Evolutionary conservation across 345 rosid species (phyloP).

Genomic region (Litchi chinensis): DNA sequence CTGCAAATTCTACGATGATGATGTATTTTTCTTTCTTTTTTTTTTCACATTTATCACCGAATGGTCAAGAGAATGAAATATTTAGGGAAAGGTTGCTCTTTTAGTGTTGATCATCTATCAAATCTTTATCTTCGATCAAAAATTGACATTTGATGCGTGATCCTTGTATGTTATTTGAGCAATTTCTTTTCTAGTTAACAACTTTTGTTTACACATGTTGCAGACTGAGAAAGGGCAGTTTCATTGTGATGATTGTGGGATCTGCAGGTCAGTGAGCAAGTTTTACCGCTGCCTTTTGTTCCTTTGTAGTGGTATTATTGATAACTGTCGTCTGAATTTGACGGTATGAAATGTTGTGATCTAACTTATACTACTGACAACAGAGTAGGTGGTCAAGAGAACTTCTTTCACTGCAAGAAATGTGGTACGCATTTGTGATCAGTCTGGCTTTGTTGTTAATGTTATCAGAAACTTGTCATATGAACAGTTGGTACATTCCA

Average conservation of each 20-base stretch:
- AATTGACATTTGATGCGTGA: slow-evolving; percentile 3
- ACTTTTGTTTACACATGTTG: slow-evolving; percentile 15
- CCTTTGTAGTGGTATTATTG: background rate
- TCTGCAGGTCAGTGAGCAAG: slow-evolving; percentile 70
- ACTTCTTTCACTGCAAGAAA: slow-evolving; percentile 86
- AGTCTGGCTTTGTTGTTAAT: background rate
- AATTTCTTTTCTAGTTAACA: slow-evolving; percentile 3
- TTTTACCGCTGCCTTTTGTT: background rate
- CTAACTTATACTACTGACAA: slow-evolving; percentile 18
- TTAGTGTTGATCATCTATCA: slow-evolving; percentile 11
- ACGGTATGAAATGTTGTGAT: slow-evolving; percentile 2
- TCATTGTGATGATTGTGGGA: slow-evolving; percentile 96
- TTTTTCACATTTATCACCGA: background rate
- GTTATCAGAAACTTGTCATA: background rate
- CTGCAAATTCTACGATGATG: slow-evolving; percentile 93
- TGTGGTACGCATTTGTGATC: slow-evolving; percentile 63
- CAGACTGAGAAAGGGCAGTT: slow-evolving; percentile 77
- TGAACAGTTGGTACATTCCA: background rate
- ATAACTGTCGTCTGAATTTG: background rate
- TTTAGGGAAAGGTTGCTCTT: slow-evolving; percentile 3
- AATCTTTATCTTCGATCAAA: slow-evolving; percentile 2
- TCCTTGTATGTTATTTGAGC: slow-evolving; percentile 12
- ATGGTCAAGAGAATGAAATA: background rate
- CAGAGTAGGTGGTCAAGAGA: slow-evolving; percentile 90
- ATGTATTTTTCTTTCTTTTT: slow-evolving; percentile 45